phyloP scores from a whole-genome alignment of 1,139 yeast genomes.

The Kurtzmaniella natalensis region DNA sequence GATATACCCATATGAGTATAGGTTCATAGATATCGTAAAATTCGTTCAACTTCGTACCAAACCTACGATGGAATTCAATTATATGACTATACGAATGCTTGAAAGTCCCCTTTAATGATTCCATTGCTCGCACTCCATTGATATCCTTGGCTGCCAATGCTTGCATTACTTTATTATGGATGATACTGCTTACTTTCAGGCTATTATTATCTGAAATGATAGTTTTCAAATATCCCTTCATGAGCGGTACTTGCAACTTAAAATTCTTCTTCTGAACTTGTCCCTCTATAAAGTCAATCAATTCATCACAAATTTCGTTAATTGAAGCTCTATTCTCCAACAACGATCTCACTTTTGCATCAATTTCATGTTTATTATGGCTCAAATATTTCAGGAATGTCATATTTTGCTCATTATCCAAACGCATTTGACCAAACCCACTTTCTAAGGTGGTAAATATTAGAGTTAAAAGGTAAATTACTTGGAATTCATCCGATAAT shows the following conservation, averaged over 20 bases:
- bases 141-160: not conserved
- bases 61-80: not conserved
- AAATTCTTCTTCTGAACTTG: too few relatives aligned
- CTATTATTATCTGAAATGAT: not conserved
- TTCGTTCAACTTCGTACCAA: not conserved
- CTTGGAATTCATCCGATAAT: not conserved
- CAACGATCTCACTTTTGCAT: not conserved
- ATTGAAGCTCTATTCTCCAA: not conserved
- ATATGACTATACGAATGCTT: not conserved
- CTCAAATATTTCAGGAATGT: not conserved
- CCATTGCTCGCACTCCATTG: not conserved
- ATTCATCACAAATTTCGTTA: not conserved
- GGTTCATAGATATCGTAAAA: slow-evolving; percentile 24
- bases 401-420: not conserved
- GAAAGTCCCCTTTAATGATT: not conserved
- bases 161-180: not conserved
- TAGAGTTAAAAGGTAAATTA: not conserved
- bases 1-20: slow-evolving; percentile 28
- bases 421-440: not conserved
- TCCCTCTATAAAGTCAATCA: not conserved
- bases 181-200: not conserved
- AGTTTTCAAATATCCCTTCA: not conserved
- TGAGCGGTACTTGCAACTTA: too few relatives aligned
- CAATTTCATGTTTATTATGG: not conserved
- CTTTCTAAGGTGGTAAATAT: not conserved